Evolutionary conservation across 129 eudicot genomes (phyloP), one percentile per base, ranked within the genome.

Genomic region (Cynara cardunculus): DNA sequence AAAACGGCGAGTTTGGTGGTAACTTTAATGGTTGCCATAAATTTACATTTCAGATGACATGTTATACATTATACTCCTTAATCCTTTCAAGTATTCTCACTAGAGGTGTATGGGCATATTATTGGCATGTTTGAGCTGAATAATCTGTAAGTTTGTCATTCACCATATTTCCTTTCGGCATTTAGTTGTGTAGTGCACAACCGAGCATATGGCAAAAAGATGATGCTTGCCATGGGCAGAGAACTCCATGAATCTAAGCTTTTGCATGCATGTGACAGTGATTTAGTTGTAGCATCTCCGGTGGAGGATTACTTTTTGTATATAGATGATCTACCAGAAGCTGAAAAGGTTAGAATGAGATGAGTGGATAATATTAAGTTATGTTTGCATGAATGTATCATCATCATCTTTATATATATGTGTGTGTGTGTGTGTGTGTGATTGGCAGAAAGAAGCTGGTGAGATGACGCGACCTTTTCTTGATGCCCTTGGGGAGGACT

Each of bases 51-150:
- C 28, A 31, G 0, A 7, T 77, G 74, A 30, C 24, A 59, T 27
- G 14, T 61, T 12, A 26, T 68, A 44, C 83, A 44, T 76, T 76
- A 77, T 22, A 24, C 69, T 82, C 90, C 97, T 90, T 92, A 89
- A 95, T 88, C 56, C 37, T 65, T 82, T 70, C 71, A 73, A 96
- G 99, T 96, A 82, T 96, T 96, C 84, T 96, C 99, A 49, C 91
- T 93, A 39, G 97, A 96, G 66, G 86, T 93, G 71, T 96, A 92
- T 79, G 99, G 98, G 32, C 89, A 92, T 86, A 87, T 96, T 73
- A 96, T 96, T 71, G 99, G 99, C 89, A 96, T 96, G 99, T 91
- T 92, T 88, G 99, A 96, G 91, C 88, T 90, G 72, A 96, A 96
- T 87, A 96, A 96, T 85, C 99, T 96, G 99, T 92, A 89, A 96